Base-by-base conservation (phyloP, 2,329 filamentous ascomycete species). In the Fusarium zealandicum region DNA sequence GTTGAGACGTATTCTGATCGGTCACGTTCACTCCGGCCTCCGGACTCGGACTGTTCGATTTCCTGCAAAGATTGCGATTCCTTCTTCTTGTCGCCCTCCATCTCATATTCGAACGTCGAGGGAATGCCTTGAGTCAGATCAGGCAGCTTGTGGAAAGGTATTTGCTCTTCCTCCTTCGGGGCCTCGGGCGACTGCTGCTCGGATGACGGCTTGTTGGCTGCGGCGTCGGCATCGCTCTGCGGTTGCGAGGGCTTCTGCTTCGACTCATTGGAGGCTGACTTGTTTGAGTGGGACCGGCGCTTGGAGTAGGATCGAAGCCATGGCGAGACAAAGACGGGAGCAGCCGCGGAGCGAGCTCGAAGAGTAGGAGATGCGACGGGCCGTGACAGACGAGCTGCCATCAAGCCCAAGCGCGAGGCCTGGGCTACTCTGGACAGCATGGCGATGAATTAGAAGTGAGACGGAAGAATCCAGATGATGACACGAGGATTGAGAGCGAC, bases 101-200 rank as follows among this genome's bases (percentile, higher is more conserved):
- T 83, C 75, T 97, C 93, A 54, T 88, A 88, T 51, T 88, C 90
- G 49, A 97, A 82, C 1, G 93, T 96, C 2, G 93, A 96, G 0
- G 93, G 93, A 59, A 98, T 96, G 61, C 93, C 93, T 69, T 93
- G 88, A n/a, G 92, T 95, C 37, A 98, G 81, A 71, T 98, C 93
- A 46, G 93, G 93, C 11, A 97, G 84, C 46, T 90, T 88, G 67
- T 88, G 82, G 45, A 84, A 80, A 18, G 85, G 79, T 63, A 82
- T 77, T 53, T 76, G 65, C 44, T 77, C 74, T 43, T 69, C 66
- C 44, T 78, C 74, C 40, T 69, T 69, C 28, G 64, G 54, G n/a
- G 63, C 36, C 28, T 72, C 68, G 31, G 68, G 33, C 17, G 57
- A 30, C 16, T 47, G 51, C 57, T 59, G 40, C 38, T 57, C 41